Evolutionary conservation across 371 early-diverging fungal species (phyloP).

Genomic region (Rhizopus sp.): DNA sequence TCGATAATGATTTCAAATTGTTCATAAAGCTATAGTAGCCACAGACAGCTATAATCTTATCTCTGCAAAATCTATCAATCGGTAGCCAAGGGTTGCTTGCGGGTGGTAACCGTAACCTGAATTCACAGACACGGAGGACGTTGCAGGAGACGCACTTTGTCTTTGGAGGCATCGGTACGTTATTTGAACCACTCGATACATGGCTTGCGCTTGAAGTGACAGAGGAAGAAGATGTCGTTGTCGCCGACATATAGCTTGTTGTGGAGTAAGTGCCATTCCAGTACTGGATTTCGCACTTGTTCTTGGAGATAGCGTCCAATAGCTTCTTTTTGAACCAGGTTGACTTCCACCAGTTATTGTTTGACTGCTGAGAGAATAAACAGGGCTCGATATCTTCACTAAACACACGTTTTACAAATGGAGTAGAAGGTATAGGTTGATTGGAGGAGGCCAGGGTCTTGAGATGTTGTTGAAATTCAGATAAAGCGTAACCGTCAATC

Average conservation of each 20-base stretch:
- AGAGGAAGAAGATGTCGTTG: constrained; percentile 27
- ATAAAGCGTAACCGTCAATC: constrained; percentile 63
- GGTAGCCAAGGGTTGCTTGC: constrained; percentile 50
- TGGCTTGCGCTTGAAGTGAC: constrained; percentile 40
- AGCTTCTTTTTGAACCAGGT: constrained; percentile 62
- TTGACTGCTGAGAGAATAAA: constrained; percentile 62
- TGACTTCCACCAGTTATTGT: constrained; percentile 52
- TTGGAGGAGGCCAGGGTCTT: constrained; percentile 32
- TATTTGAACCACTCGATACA: constrained; percentile 19
- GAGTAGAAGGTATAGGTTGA: constrained; percentile 44
- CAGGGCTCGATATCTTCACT: constrained; percentile 75
- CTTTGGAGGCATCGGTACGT: constrained; percentile 45
- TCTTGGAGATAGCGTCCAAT: constrained; percentile 50
- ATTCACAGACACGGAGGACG: constrained; percentile 68
- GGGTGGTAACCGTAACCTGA: constrained; percentile 51
- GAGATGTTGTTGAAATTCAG: constrained; percentile 73
- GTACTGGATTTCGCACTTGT: constrained; percentile 48
- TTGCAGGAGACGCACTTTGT: constrained; percentile 67
- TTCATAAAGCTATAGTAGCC: constrained; percentile 69
- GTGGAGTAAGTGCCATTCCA: constrained; percentile 19
- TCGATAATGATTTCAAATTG: constrained; percentile 56
- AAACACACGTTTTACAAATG: constrained; percentile 70
- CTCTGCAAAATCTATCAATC: constrained; percentile 73
- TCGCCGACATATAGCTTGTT: constrained; percentile 11
- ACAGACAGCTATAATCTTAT: constrained; percentile 63